Base-by-base conservation (phyloP, 2,329 filamentous ascomycete genomes). In the Orbilia brochopaga region DNA sequence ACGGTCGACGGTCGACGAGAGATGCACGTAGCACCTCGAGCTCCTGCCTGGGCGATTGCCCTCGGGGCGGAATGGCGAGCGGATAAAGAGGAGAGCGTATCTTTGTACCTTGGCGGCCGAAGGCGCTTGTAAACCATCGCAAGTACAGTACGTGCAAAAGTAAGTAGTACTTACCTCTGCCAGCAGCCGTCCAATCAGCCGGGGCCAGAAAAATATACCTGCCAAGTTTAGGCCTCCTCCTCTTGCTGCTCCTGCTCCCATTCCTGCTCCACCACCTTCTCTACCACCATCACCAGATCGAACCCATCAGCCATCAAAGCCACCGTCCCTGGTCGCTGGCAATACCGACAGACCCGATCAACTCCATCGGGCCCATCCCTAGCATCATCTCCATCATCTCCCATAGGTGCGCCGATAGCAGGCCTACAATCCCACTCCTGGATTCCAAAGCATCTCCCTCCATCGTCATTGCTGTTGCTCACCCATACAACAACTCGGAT, bases 191-290 rank as follows among this genome's bases (percentile, higher is more conserved):
- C n/a, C n/a, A 42, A 42, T 42, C 13, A 42, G 37, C 37, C 46
- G 51, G 44, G 57, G 57, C 48, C 58, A 55, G 24, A 37, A 50
- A 48, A 56, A 51, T 63, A 46, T 42, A 56, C 32, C 50, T 53
- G 59, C 59, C 59, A 63, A 63, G 59, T 37, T 30, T 42, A 57
- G 10, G 51, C 44, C 51, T 17, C 53, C 32, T 8, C 44, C 46
- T 50, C 57, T 27, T 40, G 42, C 19, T 40, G 30, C 27, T 56
- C 23, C 19, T 27, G 15, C n/a, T 53, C 24, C 19, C 13, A 15
- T 35, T 17, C 23, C n/a, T 13, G 13, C 57, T 42, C 40, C 44
- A 19, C 17, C 44, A 48, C 19, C 15, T 10, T 19, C 15, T 10
- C 17, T 11, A 48, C 17, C 44, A 21, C 44, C 44, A 48, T 23